Base-by-base conservation (phyloP, 306 rosid species). In the Boehmeria nivea region DNA sequence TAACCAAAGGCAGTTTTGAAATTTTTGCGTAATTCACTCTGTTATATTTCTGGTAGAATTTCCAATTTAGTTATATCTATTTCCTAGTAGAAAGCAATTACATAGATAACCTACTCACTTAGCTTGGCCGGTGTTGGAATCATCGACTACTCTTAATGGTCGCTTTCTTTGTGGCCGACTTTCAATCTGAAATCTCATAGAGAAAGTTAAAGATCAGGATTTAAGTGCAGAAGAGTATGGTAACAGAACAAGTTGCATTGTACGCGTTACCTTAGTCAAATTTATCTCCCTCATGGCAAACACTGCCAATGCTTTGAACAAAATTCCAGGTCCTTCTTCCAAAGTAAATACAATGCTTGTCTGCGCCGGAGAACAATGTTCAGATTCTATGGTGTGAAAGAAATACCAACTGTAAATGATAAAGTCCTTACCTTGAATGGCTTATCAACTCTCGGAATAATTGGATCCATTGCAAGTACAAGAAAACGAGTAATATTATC, bases 251-350 rank as follows among this genome's bases (percentile, higher is more conserved):
- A 44, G 22, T 56, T 24, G n/a, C 39, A 53, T 37, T 64, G 34
- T 31, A 44, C 48, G 59, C 51, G 62, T 53, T 54, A 83, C 94
- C 93, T 85, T 89, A 39, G 76, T 61, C 73, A 89, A 74, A 77
- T 71, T 85, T 65, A 89, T 89, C 57, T 75, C 70, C 62, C 97
- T 79, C 42, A 85, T 59, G 56, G 93, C 74, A 78, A 89, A 89
- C 55, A 85, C 89, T n/a, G 97, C 86, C 60, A 89, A 63, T 58
- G 95, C 97, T 75, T 89, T 89, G 61, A 89, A 89, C 49, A 89
- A 84, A 40, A 79, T 74, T 24, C 95, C 97, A 0, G 93, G 89
- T 44, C 95, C 95, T 81, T 83, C 95, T 61, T 89, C 85, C 24
- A 89, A 73, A 43, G 93, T 76, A 71, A 89, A 85, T 51, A 81